A percentile compares a stretch with the other conserved stretches of the same genome.
These are phyloP conservation scores for Penicillium sp. DNA, from an alignment of 2,329 filamentous ascomycete species.

Conservation along the genomic window DNA sequence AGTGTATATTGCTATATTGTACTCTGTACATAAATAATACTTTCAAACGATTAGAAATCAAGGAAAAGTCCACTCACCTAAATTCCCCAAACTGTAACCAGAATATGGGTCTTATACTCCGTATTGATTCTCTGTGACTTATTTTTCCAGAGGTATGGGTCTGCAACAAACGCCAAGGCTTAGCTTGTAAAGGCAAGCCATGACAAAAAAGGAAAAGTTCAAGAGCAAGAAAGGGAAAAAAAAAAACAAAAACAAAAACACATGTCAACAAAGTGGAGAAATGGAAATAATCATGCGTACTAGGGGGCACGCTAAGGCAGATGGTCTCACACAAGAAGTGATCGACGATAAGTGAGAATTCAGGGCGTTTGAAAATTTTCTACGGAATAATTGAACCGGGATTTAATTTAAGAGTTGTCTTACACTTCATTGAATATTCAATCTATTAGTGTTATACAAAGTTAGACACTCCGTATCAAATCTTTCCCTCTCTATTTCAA, in stretches of 20 bases:
- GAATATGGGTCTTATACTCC: background rate
- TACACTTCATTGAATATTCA: background rate
- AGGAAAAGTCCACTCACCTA: background rate
- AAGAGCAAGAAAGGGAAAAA: background rate
- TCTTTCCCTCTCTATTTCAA: background rate
- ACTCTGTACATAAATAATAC: too few species aligned
- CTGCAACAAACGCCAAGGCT: slow-evolving; percentile 12
- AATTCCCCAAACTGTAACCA: background rate
- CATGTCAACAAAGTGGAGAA: slow-evolving; percentile 13
- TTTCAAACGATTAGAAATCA: background rate
- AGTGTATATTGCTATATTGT: too few species aligned
- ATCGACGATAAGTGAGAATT: slow-evolving; percentile 18
- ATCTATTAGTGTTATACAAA: background rate
- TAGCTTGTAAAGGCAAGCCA: slow-evolving; percentile 1
- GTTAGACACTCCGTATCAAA: background rate
- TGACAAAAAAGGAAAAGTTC: background rate
- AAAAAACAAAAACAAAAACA: slow-evolving; percentile 7
- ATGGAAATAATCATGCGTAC: slow-evolving; percentile 20
- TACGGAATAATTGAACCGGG: background rate
- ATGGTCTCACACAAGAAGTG: slow-evolving; percentile 24
- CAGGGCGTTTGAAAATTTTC: slow-evolving; percentile 16
- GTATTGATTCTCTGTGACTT: background rate
- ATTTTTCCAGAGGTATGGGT: background rate
- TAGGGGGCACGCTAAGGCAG: slow-evolving; percentile 25
- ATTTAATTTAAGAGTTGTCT: background rate